Base-by-base conservation (phyloP, 805 yeast species). In the Myxozyma vanderwaltii region DNA sequence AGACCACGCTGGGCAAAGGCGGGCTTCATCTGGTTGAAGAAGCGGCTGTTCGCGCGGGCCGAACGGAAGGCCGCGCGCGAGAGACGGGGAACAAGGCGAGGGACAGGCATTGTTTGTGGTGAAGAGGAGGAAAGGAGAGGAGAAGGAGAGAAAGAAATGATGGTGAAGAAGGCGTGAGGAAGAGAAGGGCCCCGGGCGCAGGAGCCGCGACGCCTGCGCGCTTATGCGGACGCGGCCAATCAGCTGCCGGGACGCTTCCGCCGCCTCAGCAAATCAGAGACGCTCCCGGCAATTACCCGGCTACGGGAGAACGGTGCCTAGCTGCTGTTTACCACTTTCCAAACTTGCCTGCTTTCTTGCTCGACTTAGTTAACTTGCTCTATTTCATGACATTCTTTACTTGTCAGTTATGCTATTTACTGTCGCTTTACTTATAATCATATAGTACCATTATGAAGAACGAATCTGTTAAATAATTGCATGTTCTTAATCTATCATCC, bases 41-140 rank as follows among this genome's bases (percentile, higher is more conserved):
- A 68, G 76, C 86, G 81, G 74, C 79, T 72, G 81, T 86, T 86
- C 76, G 91, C 89, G 82, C 85, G 88, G 73, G 91, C 95, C 71
- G 92, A 91, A 78, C 85, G 84, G 79, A 87, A 84, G 73, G 96
- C 96, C 75, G 88, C 82, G 80, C 91, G 90, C 71, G 96, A 84
- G 74, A 74, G 57, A 63, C 72, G 71, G 56, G 76, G 76, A 57
- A 73, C 63, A 56, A 73, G 71, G 65, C 76, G 74, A 54, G 76
- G 82, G 75, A 80, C 81, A 77, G 81, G 84, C 85, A 82, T 82
- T 73, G 54, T 58, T 54, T 35, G 35, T n/a, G 51, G 60, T n/a
- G 47, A 47, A 47, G 54, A 27, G 50, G 44, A 54, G 48, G 47
- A 23, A 49, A 6, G 29, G 50, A 36, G 55, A 19, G 50, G 39